Percentiles rank a stretch among this genome's conserved stretches.
phyloP scores from a whole-genome alignment of 179 eudicot species.

The Actinidia arguta region DNA sequence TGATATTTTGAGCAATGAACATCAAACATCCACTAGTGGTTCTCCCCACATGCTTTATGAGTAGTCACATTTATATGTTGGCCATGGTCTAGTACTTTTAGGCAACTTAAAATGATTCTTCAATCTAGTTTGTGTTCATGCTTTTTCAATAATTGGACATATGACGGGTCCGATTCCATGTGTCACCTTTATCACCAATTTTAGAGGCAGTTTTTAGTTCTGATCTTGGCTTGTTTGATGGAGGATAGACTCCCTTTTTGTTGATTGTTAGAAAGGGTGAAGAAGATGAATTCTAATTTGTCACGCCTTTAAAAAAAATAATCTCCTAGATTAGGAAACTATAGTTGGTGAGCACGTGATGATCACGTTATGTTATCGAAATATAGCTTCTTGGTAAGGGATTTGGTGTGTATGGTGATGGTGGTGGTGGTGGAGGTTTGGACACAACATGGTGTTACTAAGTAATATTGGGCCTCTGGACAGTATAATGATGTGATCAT shows the following conservation, averaged over 20 bases:
- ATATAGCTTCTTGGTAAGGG: no score
- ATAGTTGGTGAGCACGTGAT: no score
- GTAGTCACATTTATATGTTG: neutral
- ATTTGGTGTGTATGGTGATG: no score
- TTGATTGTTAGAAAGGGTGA: constrained; percentile 1
- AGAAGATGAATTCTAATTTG: neutral
- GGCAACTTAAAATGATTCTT: constrained; percentile 8
- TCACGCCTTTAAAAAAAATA: no score
- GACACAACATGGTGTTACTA: no score
- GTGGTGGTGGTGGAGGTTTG: no score
- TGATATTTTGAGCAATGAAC: no score
- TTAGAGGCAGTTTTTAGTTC: neutral
- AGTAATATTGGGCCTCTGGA: no score
- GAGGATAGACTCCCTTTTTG: neutral
- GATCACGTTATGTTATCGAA: no score
- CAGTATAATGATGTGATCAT: no score
- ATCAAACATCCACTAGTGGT: no score
- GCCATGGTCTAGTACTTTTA: neutral
- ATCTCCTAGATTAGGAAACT: no score
- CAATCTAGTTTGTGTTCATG: neutral
- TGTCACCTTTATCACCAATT: neutral
- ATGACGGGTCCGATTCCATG: constrained; percentile 17
- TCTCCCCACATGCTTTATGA: neutral
- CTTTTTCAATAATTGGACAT: constrained; percentile 7
- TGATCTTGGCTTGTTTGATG: neutral